Evolutionary conservation across 371 early-diverging fungal species (phyloP), one percentile per base, ranked within the genome.

Genomic region (Saksenaea vasiformis): DNA sequence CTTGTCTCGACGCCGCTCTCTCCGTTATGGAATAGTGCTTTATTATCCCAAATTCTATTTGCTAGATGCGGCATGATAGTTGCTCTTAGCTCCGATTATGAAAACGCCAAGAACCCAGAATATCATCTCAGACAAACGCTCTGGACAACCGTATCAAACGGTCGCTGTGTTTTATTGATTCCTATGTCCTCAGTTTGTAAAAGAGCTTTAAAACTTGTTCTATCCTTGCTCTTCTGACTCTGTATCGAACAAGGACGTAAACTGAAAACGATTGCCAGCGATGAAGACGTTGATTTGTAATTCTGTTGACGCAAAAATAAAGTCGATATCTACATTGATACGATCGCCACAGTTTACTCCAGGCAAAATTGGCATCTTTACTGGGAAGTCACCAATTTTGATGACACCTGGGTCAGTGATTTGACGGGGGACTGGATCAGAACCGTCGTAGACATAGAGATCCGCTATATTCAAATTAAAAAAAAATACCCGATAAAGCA

Each of bases 341-440:
- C 57, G 60, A 47, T 72, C 73, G 22, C 73, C 73, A 7, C 14
- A n/a, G 24, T 14, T 13, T 15, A 58, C 51, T 22, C 60, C 61
- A 11, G 35, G 51, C 28, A 72, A 56, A 39, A 19, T 17, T 9
- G 71, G 71, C 61, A 74, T 74, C 13, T 43, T 41, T 14, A 82
- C 72, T 3, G 79, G 79, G 43, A 82, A 77, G 26, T 78, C 76
- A 1, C 72, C 79, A 5, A 77, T 61, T 60, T 76, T 74, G n/a
- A 58, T 43, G 15, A 82, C 74, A n/a, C 76, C 82, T 0, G 69
- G 69, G 54, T 78, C 77, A 5, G 75, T 78, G 27, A 77, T 69
- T 38, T 82, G 74, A 17, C 82, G 72, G 36, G 82, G 79, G 47
- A 69, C 69, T 10, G 67, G 62, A 14, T 64, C 73, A 26, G 77